A percentile compares a stretch with the other conserved stretches of the same genome.
These are phyloP conservation scores for Bruguiera parviflora DNA, from an alignment of 345 rosid species.

Conservation along the genomic window DNA sequence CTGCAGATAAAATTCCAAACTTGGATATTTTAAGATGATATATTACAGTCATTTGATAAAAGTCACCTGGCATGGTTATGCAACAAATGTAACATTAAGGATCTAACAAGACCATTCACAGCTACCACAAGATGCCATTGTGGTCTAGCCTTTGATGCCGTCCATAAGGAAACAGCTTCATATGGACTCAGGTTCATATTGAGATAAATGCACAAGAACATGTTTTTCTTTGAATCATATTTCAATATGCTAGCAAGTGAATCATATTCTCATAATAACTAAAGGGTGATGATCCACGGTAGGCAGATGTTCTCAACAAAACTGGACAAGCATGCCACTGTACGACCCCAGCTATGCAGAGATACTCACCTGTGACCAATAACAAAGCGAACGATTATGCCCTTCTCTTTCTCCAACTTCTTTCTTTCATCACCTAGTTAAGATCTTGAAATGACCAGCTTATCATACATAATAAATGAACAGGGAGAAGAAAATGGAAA, in stretches of 20 bases:
- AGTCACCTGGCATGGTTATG: background rate
- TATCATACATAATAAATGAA: background rate
- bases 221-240: too few relatives aligned
- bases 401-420: conserved; percentile 74
- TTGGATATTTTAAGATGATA: too few relatives aligned
- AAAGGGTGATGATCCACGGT: background rate
- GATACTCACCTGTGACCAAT: conserved; percentile 77
- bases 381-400: conserved; percentile 75
- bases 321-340: background rate
- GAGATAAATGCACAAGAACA: background rate
- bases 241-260: background rate
- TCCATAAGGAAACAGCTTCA: background rate
- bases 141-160: too few relatives aligned
- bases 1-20: conserved; percentile 25
- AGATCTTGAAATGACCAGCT: background rate
- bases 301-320: background rate
- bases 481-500: background rate
- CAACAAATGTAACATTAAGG: background rate
- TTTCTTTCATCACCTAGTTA: conserved; percentile 53
- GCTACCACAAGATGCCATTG: too few relatives aligned
- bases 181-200: background rate
- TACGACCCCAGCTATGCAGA: background rate
- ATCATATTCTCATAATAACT: background rate
- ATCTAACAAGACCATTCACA: background rate
- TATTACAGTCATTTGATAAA: background rate